Base-by-base conservation (phyloP, 2,329 filamentous ascomycete species). In the Cytospora piceae region DNA sequence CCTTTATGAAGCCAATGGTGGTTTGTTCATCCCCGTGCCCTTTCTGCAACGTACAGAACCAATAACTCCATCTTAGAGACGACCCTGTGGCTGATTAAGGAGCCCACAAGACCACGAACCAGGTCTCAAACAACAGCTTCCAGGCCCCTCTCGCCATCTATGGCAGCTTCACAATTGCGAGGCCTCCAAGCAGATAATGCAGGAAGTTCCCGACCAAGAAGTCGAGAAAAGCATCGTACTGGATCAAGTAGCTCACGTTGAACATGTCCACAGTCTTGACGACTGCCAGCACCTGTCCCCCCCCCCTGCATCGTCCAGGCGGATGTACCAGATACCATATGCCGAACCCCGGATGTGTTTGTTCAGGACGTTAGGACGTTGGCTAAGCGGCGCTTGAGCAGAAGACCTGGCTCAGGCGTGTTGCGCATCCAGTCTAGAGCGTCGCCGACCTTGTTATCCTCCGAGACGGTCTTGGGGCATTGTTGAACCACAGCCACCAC, bases 101-200 rank as follows among this genome's bases (percentile, higher is more conserved):
- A 61, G 8, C 53, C 17, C 31, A 15, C 29, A 61, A 12, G 5
- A 37, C 29, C 27, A 52, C 58, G 22, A 52, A 39, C 58, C 46
- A 61, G 22, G 58, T 53, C 32, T 61, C 17, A n/a, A 42, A 53
- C 22, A 29, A 42, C 32, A 54, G 22, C 32, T 54, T 61, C 58
- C 58, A 39, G 4, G 7, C n/a, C 49, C 42, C 53, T 29, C 27
- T 29, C 4, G 49, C 49, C 15, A 49, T 32, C 32, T 61, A 29
- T 22, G 53, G 58, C 49, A 61, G 15, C 53, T 58, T 29, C 9
- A 61, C 58, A 22, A 9, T 39, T 4, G 34, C 22, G n/a, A 61
- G 58, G 24, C 49, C 37, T 4, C 31, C 58, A 27, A 37, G 29
- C 17, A 54, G 49, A 2, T 51, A 51, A 22, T 31, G 31, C 58